These are phyloP conservation scores for Venturia aucupariae DNA, from an alignment of 2,329 filamentous ascomycete species.

Conservation along the genomic window DNA sequence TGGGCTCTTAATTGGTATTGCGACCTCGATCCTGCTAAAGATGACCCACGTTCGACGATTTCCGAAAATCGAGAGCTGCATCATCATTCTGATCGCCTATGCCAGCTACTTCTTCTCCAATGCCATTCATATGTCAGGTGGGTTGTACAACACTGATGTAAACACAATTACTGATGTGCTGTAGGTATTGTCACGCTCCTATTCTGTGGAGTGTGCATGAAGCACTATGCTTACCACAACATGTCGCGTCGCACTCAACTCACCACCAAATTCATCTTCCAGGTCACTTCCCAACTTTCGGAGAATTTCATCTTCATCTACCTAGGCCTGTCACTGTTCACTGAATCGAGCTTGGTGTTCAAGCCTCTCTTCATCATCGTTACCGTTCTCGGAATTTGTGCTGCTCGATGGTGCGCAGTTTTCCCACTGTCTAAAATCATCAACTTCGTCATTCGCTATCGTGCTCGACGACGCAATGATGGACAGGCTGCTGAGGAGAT, in stretches of 20 bases:
- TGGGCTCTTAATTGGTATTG: slow-evolving; percentile 77
- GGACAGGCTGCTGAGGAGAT: slow-evolving; percentile 75
- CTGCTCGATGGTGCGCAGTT: slow-evolving; percentile 85
- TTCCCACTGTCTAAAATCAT: slow-evolving; percentile 85
- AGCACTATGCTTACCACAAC: slow-evolving; percentile 99
- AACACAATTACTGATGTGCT: background rate
- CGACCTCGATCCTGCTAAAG: slow-evolving; percentile 80
- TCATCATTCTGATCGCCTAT: slow-evolving; percentile 90
- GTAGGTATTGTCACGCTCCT: slow-evolving; percentile 88
- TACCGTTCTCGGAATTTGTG: slow-evolving; percentile 82
- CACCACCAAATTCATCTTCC: slow-evolving; percentile 96
- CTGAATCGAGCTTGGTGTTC: slow-evolving; percentile 77
- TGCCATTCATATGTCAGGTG: slow-evolving; percentile 90
- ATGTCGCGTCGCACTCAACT: slow-evolving; percentile 97
- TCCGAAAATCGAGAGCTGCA: slow-evolving; percentile 92
- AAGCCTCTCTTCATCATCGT: slow-evolving; percentile 94
- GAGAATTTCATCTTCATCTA: slow-evolving; percentile 99
- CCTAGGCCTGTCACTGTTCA: slow-evolving; percentile 87
- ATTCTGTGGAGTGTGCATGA: slow-evolving; percentile 96
- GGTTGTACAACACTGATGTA: slow-evolving; percentile 24
- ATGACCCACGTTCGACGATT: slow-evolving; percentile 88
- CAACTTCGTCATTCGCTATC: slow-evolving; percentile 86
- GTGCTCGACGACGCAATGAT: slow-evolving; percentile 61
- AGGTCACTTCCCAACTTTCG: slow-evolving; percentile 85
- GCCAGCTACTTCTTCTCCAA: slow-evolving; percentile 98